These are phyloP conservation scores for Chimonanthus praecox DNA, from an alignment of 164 flowering plant genomes.

Conservation along the genomic window DNA sequence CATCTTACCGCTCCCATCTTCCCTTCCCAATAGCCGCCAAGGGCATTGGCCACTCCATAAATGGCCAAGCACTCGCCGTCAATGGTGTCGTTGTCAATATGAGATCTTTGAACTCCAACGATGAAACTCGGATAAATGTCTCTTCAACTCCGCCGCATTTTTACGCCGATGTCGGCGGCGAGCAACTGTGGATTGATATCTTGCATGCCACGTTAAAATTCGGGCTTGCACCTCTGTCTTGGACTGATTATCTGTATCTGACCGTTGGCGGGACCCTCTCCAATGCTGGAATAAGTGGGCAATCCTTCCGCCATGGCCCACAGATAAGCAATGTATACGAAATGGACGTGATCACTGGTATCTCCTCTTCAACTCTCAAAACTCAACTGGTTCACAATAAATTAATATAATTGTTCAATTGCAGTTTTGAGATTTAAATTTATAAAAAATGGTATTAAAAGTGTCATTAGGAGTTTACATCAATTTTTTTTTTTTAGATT, in stretches of 20 bases:
- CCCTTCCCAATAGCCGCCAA: slow-evolving; percentile 57
- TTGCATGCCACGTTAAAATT: slow-evolving; percentile 39
- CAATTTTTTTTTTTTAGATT: no score
- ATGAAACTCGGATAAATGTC: slow-evolving; percentile 28
- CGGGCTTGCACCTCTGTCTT: slow-evolving; percentile 75
- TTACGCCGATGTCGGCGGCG: slow-evolving; percentile 73
- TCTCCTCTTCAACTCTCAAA: not conserved
- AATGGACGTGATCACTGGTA: slow-evolving; percentile 81
- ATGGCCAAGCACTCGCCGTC: slow-evolving; percentile 71
- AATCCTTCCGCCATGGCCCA: slow-evolving; percentile 72
- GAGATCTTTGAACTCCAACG: slow-evolving; percentile 30
- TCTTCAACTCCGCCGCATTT: slow-evolving; percentile 14
- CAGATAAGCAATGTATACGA: slow-evolving; percentile 79
- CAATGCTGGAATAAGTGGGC: slow-evolving; percentile 89
- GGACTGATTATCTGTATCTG: slow-evolving; percentile 87
- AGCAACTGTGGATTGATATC: slow-evolving; percentile 74
- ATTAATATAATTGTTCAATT: no score
- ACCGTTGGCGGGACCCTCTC: slow-evolving; percentile 93
- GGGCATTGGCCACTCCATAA: slow-evolving; percentile 69
- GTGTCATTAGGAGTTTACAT: no score
- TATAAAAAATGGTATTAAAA: no score
- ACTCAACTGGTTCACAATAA: no score
- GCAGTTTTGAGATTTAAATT: no score
- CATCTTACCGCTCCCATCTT: slow-evolving; percentile 21
- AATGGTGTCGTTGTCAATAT: slow-evolving; percentile 80